Evolutionary conservation across 2,329 filamentous ascomycete species (phyloP).

Genomic region (Ceratocystis papillata): DNA sequence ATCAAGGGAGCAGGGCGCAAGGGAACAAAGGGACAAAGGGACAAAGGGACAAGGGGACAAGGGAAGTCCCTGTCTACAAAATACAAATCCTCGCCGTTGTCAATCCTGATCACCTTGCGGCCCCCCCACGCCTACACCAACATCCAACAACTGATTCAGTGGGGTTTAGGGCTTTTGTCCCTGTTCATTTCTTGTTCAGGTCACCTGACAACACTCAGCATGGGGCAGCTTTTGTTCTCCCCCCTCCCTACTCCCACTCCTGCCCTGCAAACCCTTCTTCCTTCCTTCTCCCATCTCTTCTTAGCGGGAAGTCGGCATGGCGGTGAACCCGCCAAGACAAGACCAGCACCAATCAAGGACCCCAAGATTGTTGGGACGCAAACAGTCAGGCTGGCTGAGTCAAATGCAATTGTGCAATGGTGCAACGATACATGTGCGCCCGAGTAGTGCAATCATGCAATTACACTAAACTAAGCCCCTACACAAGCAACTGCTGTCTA

Average conservation of each 20-base stretch:
- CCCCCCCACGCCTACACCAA: slow-evolving; percentile 4
- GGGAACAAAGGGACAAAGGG: neutral
- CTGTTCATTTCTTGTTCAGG: neutral
- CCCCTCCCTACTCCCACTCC: too few species aligned
- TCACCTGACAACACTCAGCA: slow-evolving; percentile 7
- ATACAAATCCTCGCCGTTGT: neutral
- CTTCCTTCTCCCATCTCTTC: neutral
- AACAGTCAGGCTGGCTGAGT: too few species aligned
- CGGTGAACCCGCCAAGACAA: neutral
- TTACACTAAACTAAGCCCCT: too few species aligned
- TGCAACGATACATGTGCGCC: too few species aligned
- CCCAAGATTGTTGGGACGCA: neutral
- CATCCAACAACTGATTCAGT: neutral
- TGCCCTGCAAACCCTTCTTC: neutral
- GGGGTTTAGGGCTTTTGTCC: neutral
- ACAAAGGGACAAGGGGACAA: neutral
- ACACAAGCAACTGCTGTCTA: too few species aligned
- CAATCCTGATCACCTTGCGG: neutral
- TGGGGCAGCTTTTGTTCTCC: neutral
- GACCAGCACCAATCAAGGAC: neutral
- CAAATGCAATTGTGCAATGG: too few species aligned
- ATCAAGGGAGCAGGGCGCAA: neutral
- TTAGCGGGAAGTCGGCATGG: neutral
- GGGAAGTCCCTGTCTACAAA: neutral
- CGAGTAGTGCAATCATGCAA: too few species aligned